These are phyloP conservation scores for Pyrenophora tritici-repentis DNA, from an alignment of 2,329 filamentous ascomycete genomes.

Conservation along the genomic window DNA sequence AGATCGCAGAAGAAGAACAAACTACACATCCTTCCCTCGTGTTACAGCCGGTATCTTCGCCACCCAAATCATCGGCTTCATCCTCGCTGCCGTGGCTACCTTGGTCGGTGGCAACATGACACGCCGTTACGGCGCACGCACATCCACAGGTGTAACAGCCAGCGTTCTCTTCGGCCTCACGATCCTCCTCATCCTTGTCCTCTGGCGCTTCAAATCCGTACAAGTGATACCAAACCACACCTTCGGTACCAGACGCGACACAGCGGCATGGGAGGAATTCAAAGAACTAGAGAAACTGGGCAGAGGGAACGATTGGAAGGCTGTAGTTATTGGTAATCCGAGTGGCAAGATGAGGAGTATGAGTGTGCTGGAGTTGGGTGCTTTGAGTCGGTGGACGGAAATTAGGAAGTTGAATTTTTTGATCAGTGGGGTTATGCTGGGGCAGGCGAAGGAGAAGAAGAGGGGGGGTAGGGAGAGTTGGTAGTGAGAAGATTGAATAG, in stretches of 20 bases:
- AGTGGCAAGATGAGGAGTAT: conserved; percentile 70
- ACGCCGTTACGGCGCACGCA: conserved; percentile 68
- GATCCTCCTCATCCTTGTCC: conserved; percentile 63
- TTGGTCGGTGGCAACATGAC: conserved; percentile 71
- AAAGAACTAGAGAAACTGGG: conserved; percentile 50
- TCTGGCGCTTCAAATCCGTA: conserved; percentile 68
- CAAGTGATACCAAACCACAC: conserved; percentile 70
- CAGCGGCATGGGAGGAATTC: conserved; percentile 39
- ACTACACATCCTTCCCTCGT: conserved; percentile 77
- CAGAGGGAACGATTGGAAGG: conserved; percentile 63
- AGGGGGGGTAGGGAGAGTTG: conserved; percentile 4
- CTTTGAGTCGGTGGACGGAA: conserved; percentile 72
- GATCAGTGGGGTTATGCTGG: conserved; percentile 29
- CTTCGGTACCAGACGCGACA: conserved; percentile 46
- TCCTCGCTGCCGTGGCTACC: conserved; percentile 71
- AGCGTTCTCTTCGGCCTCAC: conserved; percentile 69
- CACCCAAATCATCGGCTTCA: conserved; percentile 71
- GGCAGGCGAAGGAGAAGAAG: conserved; percentile 20
- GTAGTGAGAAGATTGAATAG: background rate
- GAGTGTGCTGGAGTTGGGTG: conserved; percentile 72
- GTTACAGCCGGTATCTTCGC: conserved; percentile 73
- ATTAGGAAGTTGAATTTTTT: conserved; percentile 60
- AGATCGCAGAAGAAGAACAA: conserved; percentile 60
- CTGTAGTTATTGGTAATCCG: conserved; percentile 73
- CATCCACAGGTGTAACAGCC: conserved; percentile 70